Evolutionary conservation across 371 early-diverging fungal genomes (phyloP).

Genomic region (Capillidium rhysosporum): DNA sequence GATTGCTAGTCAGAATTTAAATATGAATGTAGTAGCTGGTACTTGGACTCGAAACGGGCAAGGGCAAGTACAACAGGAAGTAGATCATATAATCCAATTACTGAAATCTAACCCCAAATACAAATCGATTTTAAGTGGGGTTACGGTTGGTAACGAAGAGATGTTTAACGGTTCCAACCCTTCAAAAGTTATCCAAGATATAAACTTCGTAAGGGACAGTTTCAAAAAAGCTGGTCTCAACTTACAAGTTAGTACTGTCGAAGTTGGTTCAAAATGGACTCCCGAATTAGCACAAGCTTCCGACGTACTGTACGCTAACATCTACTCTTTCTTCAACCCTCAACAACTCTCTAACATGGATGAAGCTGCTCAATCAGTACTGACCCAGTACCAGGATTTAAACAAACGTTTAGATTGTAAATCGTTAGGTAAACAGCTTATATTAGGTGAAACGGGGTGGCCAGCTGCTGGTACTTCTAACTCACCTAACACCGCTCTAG

Average conservation of each 20-base stretch:
- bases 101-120: neutral
- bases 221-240: neutral
- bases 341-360: neutral
- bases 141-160: constrained; percentile 5
- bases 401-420: neutral
- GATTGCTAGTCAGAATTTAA: neutral
- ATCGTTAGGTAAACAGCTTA: neutral
- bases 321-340: neutral
- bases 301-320: neutral
- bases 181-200: neutral
- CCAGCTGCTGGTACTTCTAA: neutral
- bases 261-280: neutral
- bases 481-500: neutral
- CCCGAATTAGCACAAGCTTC: neutral
- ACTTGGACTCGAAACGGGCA: neutral
- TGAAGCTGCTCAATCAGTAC: neutral
- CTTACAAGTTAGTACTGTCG: constrained; percentile 1
- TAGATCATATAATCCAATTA: neutral
- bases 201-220: neutral
- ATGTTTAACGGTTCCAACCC: neutral
- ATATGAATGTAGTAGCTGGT: neutral
- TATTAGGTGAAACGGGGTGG: neutral
- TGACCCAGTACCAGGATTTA: neutral
- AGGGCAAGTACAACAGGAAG: neutral
- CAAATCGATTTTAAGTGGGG: neutral